Evolutionary conservation across 2,329 filamentous ascomycete species (phyloP).

Genomic region (Ilyonectria sp.): DNA sequence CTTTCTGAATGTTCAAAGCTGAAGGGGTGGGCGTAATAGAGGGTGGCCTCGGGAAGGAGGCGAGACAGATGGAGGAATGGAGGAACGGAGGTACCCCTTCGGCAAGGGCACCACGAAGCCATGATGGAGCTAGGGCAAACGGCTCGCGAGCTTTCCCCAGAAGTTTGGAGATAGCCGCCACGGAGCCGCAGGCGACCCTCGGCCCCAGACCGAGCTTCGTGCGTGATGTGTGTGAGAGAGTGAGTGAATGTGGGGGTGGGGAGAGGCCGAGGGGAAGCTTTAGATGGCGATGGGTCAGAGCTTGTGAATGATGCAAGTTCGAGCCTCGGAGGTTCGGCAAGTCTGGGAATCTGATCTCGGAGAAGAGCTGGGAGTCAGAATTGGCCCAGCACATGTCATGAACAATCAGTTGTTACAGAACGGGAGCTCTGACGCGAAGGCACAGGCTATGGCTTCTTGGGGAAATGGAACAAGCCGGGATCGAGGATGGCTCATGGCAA

Average conservation of each 20-base stretch:
- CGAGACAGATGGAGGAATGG: slow-evolving; percentile 34
- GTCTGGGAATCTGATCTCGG: slow-evolving; percentile 17
- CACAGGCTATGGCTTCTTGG: neutral
- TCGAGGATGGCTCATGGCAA: slow-evolving; percentile 5
- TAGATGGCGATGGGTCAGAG: neutral
- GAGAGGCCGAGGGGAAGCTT: neutral
- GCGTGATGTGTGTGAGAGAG: neutral
- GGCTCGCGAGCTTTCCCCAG: slow-evolving; percentile 38
- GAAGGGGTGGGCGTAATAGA: slow-evolving; percentile 22
- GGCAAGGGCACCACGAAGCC: slow-evolving; percentile 17
- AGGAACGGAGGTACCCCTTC: slow-evolving; percentile 38
- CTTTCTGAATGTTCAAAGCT: slow-evolving; percentile 4
- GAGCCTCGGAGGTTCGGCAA: slow-evolving; percentile 33
- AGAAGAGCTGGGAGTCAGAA: neutral
- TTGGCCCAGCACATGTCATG: neutral
- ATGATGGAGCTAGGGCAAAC: slow-evolving; percentile 45
- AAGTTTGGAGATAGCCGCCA: slow-evolving; percentile 31
- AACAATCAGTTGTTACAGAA: neutral
- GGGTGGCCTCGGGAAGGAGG: slow-evolving; percentile 31
- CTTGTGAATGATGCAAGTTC: slow-evolving; percentile 1
- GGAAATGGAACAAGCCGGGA: neutral
- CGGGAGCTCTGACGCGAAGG: neutral
- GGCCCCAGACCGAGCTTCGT: slow-evolving; percentile 40
- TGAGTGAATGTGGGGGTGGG: slow-evolving; percentile 4
- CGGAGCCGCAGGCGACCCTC: slow-evolving; percentile 43